Percentiles rank a stretch among this genome's conserved stretches.
Conservation (phyloP, 768 basidiomycete genomes). For the Fomitopsis serialis region DNA sequence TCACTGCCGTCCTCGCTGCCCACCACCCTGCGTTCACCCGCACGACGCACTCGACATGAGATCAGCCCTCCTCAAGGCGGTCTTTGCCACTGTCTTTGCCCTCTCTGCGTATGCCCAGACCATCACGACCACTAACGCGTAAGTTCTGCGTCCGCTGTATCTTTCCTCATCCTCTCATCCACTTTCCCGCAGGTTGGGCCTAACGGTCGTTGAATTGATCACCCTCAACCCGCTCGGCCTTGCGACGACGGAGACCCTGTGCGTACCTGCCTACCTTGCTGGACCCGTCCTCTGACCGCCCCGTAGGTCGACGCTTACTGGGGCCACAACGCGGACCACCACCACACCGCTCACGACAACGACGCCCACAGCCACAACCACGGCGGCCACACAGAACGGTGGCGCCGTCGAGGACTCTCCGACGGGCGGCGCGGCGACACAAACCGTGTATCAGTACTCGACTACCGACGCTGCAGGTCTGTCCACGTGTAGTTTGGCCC, state of each 20-base stretch:
- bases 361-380: constrained; percentile 4
- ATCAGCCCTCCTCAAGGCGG: neutral
- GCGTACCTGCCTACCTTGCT: constrained; percentile 8
- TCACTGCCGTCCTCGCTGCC: neutral
- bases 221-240: constrained; percentile 36
- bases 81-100: constrained; percentile 9
- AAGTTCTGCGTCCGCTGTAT: constrained; percentile 17
- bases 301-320: constrained; percentile 11
- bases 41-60: neutral
- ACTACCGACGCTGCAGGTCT: constrained; percentile 27
- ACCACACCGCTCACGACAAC: constrained; percentile 14
- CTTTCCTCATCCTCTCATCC: constrained; percentile 3
- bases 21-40: constrained; percentile 4
- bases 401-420: constrained; percentile 31
- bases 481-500: neutral
- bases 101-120: constrained; percentile 34
- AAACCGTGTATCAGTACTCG: constrained; percentile 26
- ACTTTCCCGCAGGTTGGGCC: constrained; percentile 33
- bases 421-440: constrained; percentile 5
- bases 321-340: constrained; percentile 19
- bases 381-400: constrained; percentile 7
- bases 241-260: constrained; percentile 41
- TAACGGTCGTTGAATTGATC: constrained; percentile 45
- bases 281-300: constrained; percentile 12
- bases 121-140: constrained; percentile 43